Conservation (phyloP, 1,284 basidiomycete species). For the Moesziomyces parantarcticus region DNA sequence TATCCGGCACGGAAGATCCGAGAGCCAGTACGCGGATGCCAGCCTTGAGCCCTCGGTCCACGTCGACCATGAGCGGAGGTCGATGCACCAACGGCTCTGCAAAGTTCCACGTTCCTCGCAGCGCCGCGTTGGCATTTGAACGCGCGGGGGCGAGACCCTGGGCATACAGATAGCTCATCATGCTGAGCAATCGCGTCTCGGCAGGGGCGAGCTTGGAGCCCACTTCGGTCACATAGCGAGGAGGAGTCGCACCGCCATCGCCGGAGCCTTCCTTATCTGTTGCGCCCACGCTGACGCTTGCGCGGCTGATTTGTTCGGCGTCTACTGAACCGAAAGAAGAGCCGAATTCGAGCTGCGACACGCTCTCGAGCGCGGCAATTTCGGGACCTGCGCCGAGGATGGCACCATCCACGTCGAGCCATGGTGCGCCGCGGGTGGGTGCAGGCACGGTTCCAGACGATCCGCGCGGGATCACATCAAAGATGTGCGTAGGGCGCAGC, state of each 20-base stretch:
- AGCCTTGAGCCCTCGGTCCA: conserved; percentile 76
- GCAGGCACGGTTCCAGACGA: conserved; percentile 9
- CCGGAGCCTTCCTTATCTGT: conserved; percentile 10
- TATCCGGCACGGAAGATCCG: conserved; percentile 48
- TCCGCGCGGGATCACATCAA: conserved; percentile 69
- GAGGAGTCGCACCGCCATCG: conserved; percentile 26
- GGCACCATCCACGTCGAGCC: conserved; percentile 38
- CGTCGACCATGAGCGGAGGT: conserved; percentile 62
- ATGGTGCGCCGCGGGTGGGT: conserved; percentile 23
- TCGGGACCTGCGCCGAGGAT: conserved; percentile 28
- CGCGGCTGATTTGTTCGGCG: background rate
- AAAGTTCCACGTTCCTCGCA: conserved; percentile 75
- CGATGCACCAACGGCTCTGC: conserved; percentile 74
- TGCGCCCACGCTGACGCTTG: background rate
- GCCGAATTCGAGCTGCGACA: conserved; percentile 31
- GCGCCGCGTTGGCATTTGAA: background rate
- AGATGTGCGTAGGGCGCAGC: conserved; percentile 76
- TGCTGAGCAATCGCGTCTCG: conserved; percentile 46
- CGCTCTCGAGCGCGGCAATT: conserved; percentile 33
- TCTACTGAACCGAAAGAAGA: conserved; percentile 17
- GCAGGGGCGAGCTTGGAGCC: conserved; percentile 43
- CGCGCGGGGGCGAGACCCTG: conserved; percentile 16
- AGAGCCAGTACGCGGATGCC: conserved; percentile 67
- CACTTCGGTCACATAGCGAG: conserved; percentile 31
- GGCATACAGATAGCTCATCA: conserved; percentile 59